These are phyloP conservation scores for Penicillium herquei DNA, from an alignment of 495 filamentous ascomycete genomes.

Conservation along the genomic window DNA sequence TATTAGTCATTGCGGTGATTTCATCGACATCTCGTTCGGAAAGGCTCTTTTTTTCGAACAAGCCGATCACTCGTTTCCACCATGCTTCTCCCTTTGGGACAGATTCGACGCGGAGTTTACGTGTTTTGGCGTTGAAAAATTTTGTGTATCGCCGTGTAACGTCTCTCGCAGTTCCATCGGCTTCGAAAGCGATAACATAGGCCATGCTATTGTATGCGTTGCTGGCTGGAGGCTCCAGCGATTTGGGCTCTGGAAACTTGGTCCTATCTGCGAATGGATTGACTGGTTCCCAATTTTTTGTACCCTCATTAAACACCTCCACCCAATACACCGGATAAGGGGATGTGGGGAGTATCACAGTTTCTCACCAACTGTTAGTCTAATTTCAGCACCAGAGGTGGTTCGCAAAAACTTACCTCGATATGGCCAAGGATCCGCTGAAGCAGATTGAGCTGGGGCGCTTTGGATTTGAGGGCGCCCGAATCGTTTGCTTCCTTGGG, in stretches of 20 bases:
- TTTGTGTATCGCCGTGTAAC: constrained; percentile 78
- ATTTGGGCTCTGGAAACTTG: too few relatives aligned
- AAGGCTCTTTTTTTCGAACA: constrained; percentile 60
- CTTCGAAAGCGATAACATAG: constrained; percentile 86
- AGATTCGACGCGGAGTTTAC: constrained; percentile 69
- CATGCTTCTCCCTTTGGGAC: constrained; percentile 66
- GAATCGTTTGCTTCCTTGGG: constrained; percentile 34
- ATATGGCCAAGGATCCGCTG: too few relatives aligned
- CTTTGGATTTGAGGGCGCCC: constrained; percentile 43
- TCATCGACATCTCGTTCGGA: constrained; percentile 79
- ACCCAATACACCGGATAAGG: constrained; percentile 87
- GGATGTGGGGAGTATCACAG: too few relatives aligned
- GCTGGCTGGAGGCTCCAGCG: constrained; percentile 74
- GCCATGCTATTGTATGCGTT: constrained; percentile 70
- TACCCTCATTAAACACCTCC: constrained; percentile 78
- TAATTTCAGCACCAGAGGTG: too few relatives aligned
- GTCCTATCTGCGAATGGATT: constrained; percentile 20
- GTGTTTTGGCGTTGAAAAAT: constrained; percentile 85
- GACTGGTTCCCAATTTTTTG: constrained; percentile 89
- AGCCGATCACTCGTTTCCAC: constrained; percentile 54
- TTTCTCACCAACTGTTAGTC: too few relatives aligned
- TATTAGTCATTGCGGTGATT: constrained; percentile 66
- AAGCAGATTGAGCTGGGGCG: constrained; percentile 5
- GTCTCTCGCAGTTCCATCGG: constrained; percentile 70
- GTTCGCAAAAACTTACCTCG: too few relatives aligned